Evolutionary conservation across 768 basidiomycete genomes (phyloP).

Genomic region (Leccinellum rugosiceps): DNA sequence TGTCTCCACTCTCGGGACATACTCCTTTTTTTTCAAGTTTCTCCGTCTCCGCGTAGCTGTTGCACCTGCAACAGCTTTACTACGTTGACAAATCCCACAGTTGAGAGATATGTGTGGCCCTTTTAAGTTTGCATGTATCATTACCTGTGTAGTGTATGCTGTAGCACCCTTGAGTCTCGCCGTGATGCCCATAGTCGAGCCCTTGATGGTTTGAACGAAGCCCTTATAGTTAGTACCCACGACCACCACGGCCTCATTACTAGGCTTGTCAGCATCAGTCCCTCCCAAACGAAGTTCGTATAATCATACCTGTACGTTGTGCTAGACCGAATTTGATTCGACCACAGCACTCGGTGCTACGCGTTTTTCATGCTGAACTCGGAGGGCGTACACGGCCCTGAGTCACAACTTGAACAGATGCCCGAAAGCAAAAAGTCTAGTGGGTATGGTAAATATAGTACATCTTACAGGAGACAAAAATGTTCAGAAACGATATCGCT

Average conservation of each 20-base stretch:
- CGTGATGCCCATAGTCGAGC: not conserved
- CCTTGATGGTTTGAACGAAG: not conserved
- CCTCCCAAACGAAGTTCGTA: not conserved
- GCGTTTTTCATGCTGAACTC: not conserved
- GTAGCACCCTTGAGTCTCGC: not conserved
- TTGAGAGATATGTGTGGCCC: not conserved
- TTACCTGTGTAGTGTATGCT: not conserved
- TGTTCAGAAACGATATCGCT: slow-evolving; percentile 13
- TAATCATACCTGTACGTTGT: not conserved
- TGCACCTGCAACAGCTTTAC: not conserved
- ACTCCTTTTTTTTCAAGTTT: not conserved
- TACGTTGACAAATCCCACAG: slow-evolving; percentile 6
- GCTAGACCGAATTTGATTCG: not conserved
- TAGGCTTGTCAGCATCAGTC: not conserved
- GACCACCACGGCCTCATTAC: not conserved
- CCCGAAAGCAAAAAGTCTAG: slow-evolving; percentile 16
- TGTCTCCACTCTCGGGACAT: slow-evolving; percentile 1
- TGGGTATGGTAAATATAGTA: slow-evolving; percentile 23
- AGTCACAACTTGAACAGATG: no score
- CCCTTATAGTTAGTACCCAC: slow-evolving; percentile 1
- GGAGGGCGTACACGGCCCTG: not conserved
- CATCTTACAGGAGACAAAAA: slow-evolving; percentile 23
- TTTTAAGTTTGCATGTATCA: slow-evolving; percentile 10
- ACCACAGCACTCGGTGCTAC: not conserved
- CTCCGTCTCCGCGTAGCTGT: slow-evolving; percentile 9